These are phyloP conservation scores for Cladophialophora bantiana DNA, from an alignment of 2,329 filamentous ascomycete species.

Conservation along the genomic window DNA sequence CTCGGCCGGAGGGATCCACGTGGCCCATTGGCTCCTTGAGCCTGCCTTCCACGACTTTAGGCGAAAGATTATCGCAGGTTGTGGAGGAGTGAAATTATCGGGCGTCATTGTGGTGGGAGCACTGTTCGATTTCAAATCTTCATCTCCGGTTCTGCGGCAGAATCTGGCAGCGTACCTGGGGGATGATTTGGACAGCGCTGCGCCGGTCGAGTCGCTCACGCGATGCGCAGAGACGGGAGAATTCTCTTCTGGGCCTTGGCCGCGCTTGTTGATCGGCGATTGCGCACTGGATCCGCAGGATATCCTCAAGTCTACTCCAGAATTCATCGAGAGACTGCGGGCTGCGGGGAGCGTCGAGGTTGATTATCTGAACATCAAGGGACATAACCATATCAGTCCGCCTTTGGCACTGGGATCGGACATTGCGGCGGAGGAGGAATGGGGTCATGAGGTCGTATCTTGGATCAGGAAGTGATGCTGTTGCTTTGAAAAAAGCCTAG, in stretches of 20 bases:
- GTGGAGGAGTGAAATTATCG: background rate
- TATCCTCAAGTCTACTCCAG: slow-evolving; percentile 1
- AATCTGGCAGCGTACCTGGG: background rate
- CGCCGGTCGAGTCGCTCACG: background rate
- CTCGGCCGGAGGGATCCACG: slow-evolving; percentile 18
- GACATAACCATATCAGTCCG: slow-evolving; percentile 30
- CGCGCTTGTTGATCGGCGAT: slow-evolving; percentile 9
- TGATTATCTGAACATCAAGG: slow-evolving; percentile 12
- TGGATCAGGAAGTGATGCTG: slow-evolving; percentile 1
- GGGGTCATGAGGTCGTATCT: slow-evolving; percentile 17
- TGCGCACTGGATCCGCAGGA: slow-evolving; percentile 22
- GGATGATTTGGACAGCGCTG: background rate
- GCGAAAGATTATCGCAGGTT: background rate
- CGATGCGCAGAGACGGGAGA: background rate
- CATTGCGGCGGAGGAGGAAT: slow-evolving; percentile 13
- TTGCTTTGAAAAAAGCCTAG: too few relatives aligned
- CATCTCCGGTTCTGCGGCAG: background rate
- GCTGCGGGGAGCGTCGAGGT: background rate
- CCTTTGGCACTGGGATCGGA: slow-evolving; percentile 21
- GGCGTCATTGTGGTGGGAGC: slow-evolving; percentile 15
- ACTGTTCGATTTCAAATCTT: background rate
- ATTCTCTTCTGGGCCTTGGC: background rate
- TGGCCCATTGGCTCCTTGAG: slow-evolving; percentile 15
- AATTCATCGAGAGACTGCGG: background rate
- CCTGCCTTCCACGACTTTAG: background rate